A percentile compares a stretch with the other conserved stretches of the same genome.
Conservation (phyloP, 139 green algal species). For the Auxenochlorella pyrenoidosa region DNA sequence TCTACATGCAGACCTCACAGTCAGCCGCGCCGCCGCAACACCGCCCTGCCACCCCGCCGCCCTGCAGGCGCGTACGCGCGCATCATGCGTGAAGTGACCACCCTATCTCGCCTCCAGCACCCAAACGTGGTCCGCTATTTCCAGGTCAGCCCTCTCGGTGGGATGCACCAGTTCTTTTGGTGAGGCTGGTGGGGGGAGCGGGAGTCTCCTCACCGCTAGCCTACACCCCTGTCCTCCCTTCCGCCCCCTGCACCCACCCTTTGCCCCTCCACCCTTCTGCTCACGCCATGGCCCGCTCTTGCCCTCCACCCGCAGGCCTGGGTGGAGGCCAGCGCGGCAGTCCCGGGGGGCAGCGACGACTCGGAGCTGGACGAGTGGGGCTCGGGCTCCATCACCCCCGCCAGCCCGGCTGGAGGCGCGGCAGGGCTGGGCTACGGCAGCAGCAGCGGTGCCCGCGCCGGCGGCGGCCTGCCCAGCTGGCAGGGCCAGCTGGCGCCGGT, state of each 20-base stretch:
- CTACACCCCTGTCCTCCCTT: too few relatives aligned
- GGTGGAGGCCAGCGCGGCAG: slow-evolving; percentile 11
- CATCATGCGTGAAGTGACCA: slow-evolving; percentile 92
- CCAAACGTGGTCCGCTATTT: slow-evolving; percentile 93
- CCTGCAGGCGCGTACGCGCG: slow-evolving; percentile 41
- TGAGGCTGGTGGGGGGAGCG: too few relatives aligned
- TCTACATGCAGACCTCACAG: not conserved
- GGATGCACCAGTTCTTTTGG: too few relatives aligned
- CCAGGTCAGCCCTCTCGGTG: slow-evolving; percentile 52
- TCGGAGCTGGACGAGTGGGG: slow-evolving; percentile 29
- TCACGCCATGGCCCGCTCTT: not conserved
- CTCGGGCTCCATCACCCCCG: not conserved
- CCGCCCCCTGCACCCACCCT: too few relatives aligned
- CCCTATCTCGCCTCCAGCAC: slow-evolving; percentile 91
- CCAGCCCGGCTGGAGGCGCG: not conserved
- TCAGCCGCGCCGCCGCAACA: too few relatives aligned
- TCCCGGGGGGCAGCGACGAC: not conserved
- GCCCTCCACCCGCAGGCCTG: not conserved
- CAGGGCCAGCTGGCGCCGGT: slow-evolving; percentile 6
- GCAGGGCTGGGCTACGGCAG: not conserved
- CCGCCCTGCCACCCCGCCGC: slow-evolving; percentile 22
- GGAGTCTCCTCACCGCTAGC: too few relatives aligned
- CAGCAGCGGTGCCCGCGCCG: not conserved
- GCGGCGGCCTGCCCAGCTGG: not conserved
- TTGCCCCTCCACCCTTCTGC: too few relatives aligned